A percentile compares a stretch with the other conserved stretches of the same genome.
These are phyloP conservation scores for Lodderomyces theae DNA, from an alignment of 1,139 yeast species.

Conservation along the genomic window DNA sequence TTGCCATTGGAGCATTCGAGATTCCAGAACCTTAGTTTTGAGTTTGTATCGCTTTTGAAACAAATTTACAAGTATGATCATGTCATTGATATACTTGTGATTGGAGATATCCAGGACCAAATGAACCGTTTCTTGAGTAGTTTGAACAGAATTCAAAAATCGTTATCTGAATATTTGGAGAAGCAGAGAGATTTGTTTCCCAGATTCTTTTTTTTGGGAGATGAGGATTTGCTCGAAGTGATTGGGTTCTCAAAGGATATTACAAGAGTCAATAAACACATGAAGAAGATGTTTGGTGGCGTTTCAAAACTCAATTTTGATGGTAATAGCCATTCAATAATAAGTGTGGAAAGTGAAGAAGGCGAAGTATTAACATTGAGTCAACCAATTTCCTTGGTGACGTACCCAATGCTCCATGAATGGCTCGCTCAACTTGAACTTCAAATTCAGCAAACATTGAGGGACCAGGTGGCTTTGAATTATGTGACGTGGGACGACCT, in stretches of 20 bases:
- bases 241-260: constrained; percentile 65
- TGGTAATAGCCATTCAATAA: constrained; percentile 33
- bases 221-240: constrained; percentile 82
- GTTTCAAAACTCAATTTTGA: constrained; percentile 46
- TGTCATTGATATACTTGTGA: constrained; percentile 56
- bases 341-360: constrained; percentile 56
- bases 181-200: constrained; percentile 76
- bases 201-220: constrained; percentile 84
- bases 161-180: constrained; percentile 78
- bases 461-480: constrained; percentile 20
- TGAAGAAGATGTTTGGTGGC: constrained; percentile 74
- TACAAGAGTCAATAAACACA: constrained; percentile 52
- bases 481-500: constrained; percentile 9
- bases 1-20: constrained; percentile 71
- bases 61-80: constrained; percentile 49
- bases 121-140: constrained; percentile 57
- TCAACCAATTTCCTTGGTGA: constrained; percentile 44
- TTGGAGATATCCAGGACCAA: constrained; percentile 48
- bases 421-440: constrained; percentile 65
- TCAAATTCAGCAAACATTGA: constrained; percentile 50
- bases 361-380: constrained; percentile 55
- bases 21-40: constrained; percentile 63
- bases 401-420: constrained; percentile 48
- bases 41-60: constrained; percentile 52
- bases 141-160: constrained; percentile 56